A percentile compares a stretch with the other conserved stretches of the same genome.
These are phyloP conservation scores for Sanghuangporus weigelae DNA, from an alignment of 1,284 basidiomycete species.

Conservation along the genomic window DNA sequence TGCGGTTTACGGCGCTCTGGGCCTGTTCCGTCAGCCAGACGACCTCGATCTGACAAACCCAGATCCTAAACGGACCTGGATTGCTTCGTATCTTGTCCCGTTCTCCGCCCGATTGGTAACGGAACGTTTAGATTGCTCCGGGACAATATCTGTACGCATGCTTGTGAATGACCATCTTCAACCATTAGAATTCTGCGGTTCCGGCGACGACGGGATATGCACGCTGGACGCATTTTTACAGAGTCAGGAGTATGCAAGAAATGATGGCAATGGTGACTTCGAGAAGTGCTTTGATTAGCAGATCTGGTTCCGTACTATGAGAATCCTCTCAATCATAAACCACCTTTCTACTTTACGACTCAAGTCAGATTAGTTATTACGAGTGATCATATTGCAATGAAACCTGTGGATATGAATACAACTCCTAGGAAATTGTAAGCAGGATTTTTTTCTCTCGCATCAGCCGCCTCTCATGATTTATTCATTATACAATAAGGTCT, in stretches of 20 bases:
- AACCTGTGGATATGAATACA: no score
- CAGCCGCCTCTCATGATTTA: no score
- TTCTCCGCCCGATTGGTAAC: constrained; percentile 61
- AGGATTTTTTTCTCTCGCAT: neutral
- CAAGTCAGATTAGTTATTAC: no score
- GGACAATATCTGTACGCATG: constrained; percentile 48
- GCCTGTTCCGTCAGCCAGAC: constrained; percentile 43
- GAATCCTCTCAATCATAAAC: no score
- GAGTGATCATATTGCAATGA: no score
- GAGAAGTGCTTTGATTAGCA: constrained; percentile 41
- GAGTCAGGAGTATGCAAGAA: constrained; percentile 64
- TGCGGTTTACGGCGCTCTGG: constrained; percentile 70
- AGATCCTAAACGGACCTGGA: constrained; percentile 46
- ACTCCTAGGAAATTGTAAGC: neutral
- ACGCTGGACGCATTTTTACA: constrained; percentile 59
- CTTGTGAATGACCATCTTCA: constrained; percentile 66
- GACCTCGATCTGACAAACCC: constrained; percentile 39
- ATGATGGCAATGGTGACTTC: constrained; percentile 62
- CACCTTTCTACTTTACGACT: no score
- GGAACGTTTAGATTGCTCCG: constrained; percentile 49
- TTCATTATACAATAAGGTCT: no score
- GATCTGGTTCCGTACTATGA: neutral
- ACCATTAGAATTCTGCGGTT: constrained; percentile 56
- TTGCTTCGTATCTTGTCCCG: constrained; percentile 53
- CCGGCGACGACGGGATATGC: constrained; percentile 52